Evolutionary conservation across 306 rosid genomes (phyloP).

Genomic region (Quercus berberidifolia): DNA sequence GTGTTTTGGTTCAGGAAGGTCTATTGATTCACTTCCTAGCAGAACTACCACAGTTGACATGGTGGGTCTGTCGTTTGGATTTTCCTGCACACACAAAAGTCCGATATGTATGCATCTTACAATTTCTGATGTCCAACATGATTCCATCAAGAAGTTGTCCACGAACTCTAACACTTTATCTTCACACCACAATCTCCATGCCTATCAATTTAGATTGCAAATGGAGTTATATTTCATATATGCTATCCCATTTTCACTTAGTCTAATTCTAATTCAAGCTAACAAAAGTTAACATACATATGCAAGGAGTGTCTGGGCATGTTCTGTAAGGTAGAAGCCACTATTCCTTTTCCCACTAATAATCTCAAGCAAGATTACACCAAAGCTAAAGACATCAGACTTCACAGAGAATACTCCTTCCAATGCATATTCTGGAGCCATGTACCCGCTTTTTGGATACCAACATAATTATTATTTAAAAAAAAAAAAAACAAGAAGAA

Average conservation of each 20-base stretch:
- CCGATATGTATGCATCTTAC: conserved; percentile 45
- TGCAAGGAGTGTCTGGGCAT: conserved; percentile 35
- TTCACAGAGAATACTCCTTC: conserved; percentile 41
- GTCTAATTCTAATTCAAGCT: neutral
- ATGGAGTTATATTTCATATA: neutral
- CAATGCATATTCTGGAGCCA: conserved; percentile 57
- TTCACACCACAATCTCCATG: conserved; percentile 55
- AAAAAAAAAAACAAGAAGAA: too few relatives aligned
- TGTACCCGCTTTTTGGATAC: conserved; percentile 39
- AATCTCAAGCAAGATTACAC: conserved; percentile 44
- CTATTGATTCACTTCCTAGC: conserved; percentile 32
- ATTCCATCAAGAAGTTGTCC: conserved; percentile 36
- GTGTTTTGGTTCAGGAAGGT: conserved; percentile 42
- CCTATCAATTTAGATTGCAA: conserved; percentile 20
- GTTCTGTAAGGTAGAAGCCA: conserved; percentile 21
- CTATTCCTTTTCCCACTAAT: conserved; percentile 34
- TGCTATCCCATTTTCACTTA: too few relatives aligned
- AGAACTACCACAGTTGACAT: conserved; percentile 44
- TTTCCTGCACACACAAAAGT: conserved; percentile 57
- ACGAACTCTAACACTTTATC: conserved; percentile 37
- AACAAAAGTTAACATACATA: conserved; percentile 18
- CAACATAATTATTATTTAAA: too few relatives aligned
- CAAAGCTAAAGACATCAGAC: conserved; percentile 47
- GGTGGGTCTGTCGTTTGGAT: conserved; percentile 48
- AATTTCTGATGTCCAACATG: conserved; percentile 20